Conservation (phyloP, 371 early-diverging fungal genomes). For the Mucor ambiguus region DNA sequence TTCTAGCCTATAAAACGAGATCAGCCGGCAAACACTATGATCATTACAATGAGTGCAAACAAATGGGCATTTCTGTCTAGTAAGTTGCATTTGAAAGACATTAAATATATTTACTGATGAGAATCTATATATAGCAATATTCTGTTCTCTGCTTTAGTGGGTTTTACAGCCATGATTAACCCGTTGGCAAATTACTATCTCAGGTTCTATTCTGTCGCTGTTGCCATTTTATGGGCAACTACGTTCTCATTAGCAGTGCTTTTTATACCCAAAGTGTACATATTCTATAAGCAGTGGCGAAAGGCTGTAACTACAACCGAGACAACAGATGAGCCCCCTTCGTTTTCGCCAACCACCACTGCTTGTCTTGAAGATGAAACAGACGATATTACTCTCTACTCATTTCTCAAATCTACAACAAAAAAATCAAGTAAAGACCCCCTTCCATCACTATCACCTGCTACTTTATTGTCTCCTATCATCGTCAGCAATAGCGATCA, state of each 20-base stretch:
- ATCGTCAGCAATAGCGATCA: no score
- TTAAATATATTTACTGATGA: no score
- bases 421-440: neutral
- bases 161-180: constrained; percentile 50
- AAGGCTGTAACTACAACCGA: neutral
- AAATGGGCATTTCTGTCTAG: constrained; percentile 60
- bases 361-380: neutral
- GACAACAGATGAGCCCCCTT: neutral
- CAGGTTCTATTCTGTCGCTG: constrained; percentile 47
- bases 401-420: constrained; percentile 7
- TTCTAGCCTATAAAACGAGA: constrained; percentile 56
- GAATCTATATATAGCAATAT: constrained; percentile 44
- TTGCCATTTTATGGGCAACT: constrained; percentile 54
- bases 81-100: constrained; percentile 29
- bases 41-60: constrained; percentile 58
- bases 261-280: constrained; percentile 54
- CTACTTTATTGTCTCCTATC: neutral
- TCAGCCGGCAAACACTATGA: constrained; percentile 46
- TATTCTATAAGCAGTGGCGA: constrained; percentile 23
- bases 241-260: constrained; percentile 52
- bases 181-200: constrained; percentile 50
- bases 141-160: constrained; percentile 50
- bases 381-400: neutral
- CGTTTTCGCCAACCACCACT: neutral
- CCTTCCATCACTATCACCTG: neutral